These are phyloP conservation scores for Neopestalotiopsis sp. DNA, from an alignment of 2,329 filamentous ascomycete genomes.

Conservation along the genomic window DNA sequence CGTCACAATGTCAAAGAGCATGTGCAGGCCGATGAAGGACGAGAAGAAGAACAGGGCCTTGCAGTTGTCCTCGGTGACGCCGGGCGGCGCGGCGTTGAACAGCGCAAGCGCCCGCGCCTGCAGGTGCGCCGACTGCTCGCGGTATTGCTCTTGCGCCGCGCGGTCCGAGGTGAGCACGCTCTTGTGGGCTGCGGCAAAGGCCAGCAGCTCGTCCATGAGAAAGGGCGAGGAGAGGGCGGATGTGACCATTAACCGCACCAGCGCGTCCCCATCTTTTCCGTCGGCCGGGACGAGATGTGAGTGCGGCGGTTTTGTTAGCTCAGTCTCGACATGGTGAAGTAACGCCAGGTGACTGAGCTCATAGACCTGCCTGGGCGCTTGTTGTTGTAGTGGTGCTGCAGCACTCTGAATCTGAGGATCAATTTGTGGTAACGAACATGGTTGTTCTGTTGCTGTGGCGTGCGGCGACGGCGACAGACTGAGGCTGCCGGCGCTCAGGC, in stretches of 20 bases:
- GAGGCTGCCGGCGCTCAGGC: not conserved
- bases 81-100: slow-evolving; percentile 22
- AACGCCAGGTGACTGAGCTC: slow-evolving; percentile 46
- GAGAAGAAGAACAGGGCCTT: slow-evolving; percentile 30
- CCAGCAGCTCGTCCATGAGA: slow-evolving; percentile 53
- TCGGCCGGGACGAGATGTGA: not conserved
- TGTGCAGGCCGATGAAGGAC: slow-evolving; percentile 30
- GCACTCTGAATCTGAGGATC: no score
- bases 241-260: slow-evolving; percentile 26
- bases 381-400: not conserved
- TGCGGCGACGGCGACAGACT: not conserved
- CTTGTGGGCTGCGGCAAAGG: slow-evolving; percentile 49
- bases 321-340: slow-evolving; percentile 40
- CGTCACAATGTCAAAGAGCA: slow-evolving; percentile 28
- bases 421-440: no score
- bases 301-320: slow-evolving; percentile 25
- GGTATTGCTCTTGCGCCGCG: not conserved
- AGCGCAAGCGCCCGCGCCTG: not conserved
- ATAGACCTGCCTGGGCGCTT: slow-evolving; percentile 31
- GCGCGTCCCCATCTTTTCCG: slow-evolving; percentile 18
- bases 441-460: not conserved
- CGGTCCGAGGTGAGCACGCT: slow-evolving; percentile 34
- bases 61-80: slow-evolving; percentile 23
- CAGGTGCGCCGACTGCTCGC: not conserved
- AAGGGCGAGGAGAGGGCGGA: slow-evolving; percentile 45